Percentiles rank a stretch among this genome's conserved stretches.
Evolutionary conservation across 2,329 filamentous ascomycete species (phyloP).

Genomic region (Alternaria sp.): DNA sequence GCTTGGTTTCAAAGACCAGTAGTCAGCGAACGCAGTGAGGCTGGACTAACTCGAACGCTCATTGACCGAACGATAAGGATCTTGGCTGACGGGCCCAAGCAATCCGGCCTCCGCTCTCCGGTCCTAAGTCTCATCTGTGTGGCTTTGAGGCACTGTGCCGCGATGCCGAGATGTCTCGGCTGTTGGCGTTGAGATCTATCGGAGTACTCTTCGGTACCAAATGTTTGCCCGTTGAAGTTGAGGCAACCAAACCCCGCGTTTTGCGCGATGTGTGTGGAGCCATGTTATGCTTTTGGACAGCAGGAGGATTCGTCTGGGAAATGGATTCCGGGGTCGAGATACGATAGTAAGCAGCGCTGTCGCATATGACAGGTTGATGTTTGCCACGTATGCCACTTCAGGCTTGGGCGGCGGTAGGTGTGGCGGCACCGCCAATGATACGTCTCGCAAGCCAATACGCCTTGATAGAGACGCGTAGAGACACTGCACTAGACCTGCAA

Average conservation of each 20-base stretch:
- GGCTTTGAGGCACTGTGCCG: slow-evolving; percentile 24
- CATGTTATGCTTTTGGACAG: neutral
- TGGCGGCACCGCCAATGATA: slow-evolving; percentile 12
- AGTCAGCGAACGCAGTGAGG: neutral
- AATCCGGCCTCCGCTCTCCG: slow-evolving; percentile 29
- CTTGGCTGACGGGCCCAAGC: slow-evolving; percentile 46
- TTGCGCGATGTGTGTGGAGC: neutral
- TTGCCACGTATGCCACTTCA: slow-evolving; percentile 12
- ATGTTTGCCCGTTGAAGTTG: slow-evolving; percentile 1
- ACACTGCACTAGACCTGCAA: slow-evolving; percentile 9
- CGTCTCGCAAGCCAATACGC: neutral
- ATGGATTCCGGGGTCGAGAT: neutral
- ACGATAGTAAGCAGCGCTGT: slow-evolving; percentile 7
- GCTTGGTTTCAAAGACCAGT: slow-evolving; percentile 5
- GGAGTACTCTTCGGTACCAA: slow-evolving; percentile 1
- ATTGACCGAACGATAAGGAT: slow-evolving; percentile 28
- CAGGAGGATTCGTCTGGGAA: neutral
- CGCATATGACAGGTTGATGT: slow-evolving; percentile 7
- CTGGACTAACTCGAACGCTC: slow-evolving; percentile 11
- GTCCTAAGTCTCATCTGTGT: slow-evolving; percentile 16
- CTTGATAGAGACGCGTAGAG: slow-evolving; percentile 1
- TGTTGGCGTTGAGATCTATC: slow-evolving; percentile 27
- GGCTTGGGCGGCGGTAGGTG: slow-evolving; percentile 6
- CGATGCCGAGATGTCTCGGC: slow-evolving; percentile 38
- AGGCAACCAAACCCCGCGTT: slow-evolving; percentile 6